A percentile compares a stretch with the other conserved stretches of the same genome.
phyloP scores from a whole-genome alignment of 78 protist genomes.

The Dictyostelium firmibasis region DNA sequence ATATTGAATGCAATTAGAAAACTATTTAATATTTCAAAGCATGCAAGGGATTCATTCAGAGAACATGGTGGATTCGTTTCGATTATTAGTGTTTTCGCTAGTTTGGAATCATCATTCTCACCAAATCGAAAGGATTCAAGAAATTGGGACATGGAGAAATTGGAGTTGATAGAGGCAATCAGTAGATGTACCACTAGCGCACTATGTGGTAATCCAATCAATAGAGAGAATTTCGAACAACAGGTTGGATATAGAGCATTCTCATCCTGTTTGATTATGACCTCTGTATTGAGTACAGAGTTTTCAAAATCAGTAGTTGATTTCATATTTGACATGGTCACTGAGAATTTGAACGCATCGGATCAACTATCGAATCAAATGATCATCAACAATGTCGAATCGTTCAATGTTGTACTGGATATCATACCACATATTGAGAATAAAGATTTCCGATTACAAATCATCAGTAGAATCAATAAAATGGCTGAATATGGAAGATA shows the following conservation, averaged over 20 bases:
- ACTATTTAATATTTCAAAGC: constrained; percentile 48
- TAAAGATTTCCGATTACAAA: neutral
- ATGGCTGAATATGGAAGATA: constrained; percentile 71
- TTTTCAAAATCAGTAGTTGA: constrained; percentile 9
- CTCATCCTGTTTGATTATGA: constrained; percentile 38
- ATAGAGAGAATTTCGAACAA: constrained; percentile 58
- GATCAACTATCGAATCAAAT: neutral
- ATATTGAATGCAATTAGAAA: constrained; percentile 54
- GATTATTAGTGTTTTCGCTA: constrained; percentile 30
- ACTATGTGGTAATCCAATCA: constrained; percentile 11
- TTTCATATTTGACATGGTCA: constrained; percentile 68
- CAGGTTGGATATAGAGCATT: constrained; percentile 68
- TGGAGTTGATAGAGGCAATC: constrained; percentile 35
- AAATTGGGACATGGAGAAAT: neutral
- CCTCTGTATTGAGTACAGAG: constrained; percentile 27
- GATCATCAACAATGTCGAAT: constrained; percentile 57
- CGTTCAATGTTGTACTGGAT: constrained; percentile 40
- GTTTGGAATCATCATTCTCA: constrained; percentile 50
- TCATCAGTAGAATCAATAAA: constrained; percentile 20
- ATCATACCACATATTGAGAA: constrained; percentile 60
- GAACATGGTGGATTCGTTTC: constrained; percentile 80
- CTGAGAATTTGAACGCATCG: constrained; percentile 37
- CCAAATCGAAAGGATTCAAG: neutral
- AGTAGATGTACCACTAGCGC: constrained; percentile 61
- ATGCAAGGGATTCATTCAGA: constrained; percentile 58